Conservation (phyloP, 2,329 filamentous ascomycete genomes). For the Diaporthe citriasiana region DNA sequence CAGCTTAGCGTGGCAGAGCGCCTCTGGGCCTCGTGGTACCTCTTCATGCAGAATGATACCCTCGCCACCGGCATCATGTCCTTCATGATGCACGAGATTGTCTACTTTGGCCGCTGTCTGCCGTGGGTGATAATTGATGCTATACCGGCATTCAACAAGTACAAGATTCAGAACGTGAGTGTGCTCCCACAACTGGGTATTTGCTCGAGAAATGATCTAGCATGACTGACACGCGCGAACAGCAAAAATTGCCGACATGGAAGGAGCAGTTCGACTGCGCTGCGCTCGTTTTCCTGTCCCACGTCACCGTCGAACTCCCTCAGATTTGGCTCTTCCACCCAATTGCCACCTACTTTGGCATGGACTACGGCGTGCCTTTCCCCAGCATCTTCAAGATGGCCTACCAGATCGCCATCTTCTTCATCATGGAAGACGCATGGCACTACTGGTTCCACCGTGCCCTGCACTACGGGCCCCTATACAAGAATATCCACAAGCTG, state of each 20-base stretch:
- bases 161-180: conserved; percentile 91
- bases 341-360: conserved; percentile 91
- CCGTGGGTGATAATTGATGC: conserved; percentile 94
- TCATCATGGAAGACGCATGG: conserved; percentile 96
- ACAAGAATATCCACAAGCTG: conserved; percentile 98
- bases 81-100: conserved; percentile 91
- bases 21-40: conserved; percentile 95
- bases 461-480: conserved; percentile 94
- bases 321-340: conserved; percentile 99
- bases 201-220: conserved; percentile 8
- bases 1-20: conserved; percentile 89
- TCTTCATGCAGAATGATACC: conserved; percentile 97
- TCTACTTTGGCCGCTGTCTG: conserved; percentile 93
- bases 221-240: conserved; percentile 45
- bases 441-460: conserved; percentile 97
- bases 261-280: conserved; percentile 97
- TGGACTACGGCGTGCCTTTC: conserved; percentile 91
- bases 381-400: conserved; percentile 88
- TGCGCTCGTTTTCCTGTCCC: conserved; percentile 89
- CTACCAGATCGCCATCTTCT: conserved; percentile 93
- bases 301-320: conserved; percentile 97
- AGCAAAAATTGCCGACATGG: conserved; percentile 88
- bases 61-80: conserved; percentile 98
- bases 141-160: conserved; percentile 89
- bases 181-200: neutral